Conservation (phyloP, 179 eudicot genomes). For the Corrigiola litoralis region DNA sequence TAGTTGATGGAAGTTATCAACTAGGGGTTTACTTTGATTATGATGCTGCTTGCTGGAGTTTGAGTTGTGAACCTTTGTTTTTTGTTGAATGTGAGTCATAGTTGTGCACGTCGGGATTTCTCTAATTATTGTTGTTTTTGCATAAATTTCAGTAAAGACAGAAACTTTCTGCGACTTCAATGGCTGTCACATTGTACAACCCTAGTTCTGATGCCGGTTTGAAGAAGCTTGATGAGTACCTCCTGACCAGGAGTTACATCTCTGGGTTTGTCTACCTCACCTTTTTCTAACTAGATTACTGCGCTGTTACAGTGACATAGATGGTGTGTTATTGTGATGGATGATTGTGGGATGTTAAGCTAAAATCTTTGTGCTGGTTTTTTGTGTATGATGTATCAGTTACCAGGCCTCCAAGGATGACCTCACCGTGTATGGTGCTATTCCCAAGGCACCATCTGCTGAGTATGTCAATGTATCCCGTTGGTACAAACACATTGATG, state of each 20-base stretch:
- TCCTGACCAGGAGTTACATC: conserved; percentile 81
- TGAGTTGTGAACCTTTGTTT: too few species aligned
- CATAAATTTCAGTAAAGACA: too few species aligned
- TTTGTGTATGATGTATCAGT: conserved; percentile 28
- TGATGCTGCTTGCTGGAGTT: too few species aligned
- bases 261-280: conserved; percentile 48
- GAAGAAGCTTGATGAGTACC: conserved; percentile 82
- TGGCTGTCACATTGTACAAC: conserved; percentile 66
- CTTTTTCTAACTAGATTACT: neutral
- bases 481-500: conserved; percentile 87
- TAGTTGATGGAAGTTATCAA: too few species aligned
- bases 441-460: conserved; percentile 59
- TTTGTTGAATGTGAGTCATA: too few species aligned
- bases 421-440: conserved; percentile 57
- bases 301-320: neutral
- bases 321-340: neutral
- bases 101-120: too few species aligned
- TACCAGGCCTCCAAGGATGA: conserved; percentile 96
- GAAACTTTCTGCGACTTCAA: conserved; percentile 23
- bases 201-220: conserved; percentile 62
- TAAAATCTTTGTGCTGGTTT: neutral
- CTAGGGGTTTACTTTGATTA: too few species aligned
- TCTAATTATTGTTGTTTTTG: too few species aligned
- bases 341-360: neutral
- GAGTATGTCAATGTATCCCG: conserved; percentile 64